Conservation (phyloP, 768 basidiomycete genomes). For the Calocybe cyanea region DNA sequence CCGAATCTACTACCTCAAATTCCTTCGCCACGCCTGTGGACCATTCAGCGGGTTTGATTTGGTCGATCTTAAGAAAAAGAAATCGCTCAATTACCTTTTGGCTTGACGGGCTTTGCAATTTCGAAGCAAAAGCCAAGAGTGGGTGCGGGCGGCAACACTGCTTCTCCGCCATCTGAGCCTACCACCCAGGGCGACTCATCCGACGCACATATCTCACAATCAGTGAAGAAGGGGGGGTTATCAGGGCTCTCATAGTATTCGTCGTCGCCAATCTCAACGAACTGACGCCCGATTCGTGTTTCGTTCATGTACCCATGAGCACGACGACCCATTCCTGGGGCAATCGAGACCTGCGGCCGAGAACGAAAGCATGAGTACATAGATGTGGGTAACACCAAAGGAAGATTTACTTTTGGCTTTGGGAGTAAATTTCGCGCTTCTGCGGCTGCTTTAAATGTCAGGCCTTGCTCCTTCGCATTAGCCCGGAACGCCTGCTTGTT, state of each 20-base stretch:
- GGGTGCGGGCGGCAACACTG: not conserved
- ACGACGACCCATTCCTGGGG: conserved; percentile 9
- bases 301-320: conserved; percentile 2
- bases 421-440: conserved; percentile 3
- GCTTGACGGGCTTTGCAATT: conserved; percentile 14
- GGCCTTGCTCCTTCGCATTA: conserved; percentile 5
- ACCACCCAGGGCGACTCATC: not conserved
- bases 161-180: not conserved
- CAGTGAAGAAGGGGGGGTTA: too few relatives aligned
- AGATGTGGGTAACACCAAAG: not conserved
- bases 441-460: conserved; percentile 8
- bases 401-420: conserved; percentile 7
- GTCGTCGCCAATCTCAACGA: not conserved
- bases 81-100: conserved; percentile 4
- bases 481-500: conserved; percentile 3
- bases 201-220: too few relatives aligned
- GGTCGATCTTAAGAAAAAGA: too few relatives aligned
- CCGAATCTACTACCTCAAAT: conserved; percentile 11
- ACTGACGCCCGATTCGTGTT: conserved; percentile 4
- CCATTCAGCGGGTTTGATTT: too few relatives aligned
- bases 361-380: not conserved
- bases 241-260: too few relatives aligned
- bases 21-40: conserved; percentile 8
- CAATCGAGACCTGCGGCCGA: not conserved
- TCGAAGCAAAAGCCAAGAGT: conserved; percentile 9